These are phyloP conservation scores for Pochonia chlamydosporia DNA, from an alignment of 2,329 filamentous ascomycete genomes.

Conservation along the genomic window DNA sequence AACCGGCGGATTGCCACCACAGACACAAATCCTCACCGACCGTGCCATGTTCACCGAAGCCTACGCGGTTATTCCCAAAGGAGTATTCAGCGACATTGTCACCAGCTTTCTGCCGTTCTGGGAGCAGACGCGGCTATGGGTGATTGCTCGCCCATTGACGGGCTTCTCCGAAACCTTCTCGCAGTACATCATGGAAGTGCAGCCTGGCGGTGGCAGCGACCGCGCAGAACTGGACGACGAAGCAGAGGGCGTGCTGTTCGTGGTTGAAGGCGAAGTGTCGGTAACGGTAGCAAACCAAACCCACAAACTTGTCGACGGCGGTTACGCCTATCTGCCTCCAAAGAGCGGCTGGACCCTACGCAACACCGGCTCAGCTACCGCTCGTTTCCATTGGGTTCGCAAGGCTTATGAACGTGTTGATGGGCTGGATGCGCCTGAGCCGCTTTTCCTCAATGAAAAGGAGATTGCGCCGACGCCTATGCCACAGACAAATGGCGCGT, in stretches of 20 bases:
- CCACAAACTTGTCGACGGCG: slow-evolving; percentile 2
- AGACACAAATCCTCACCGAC: slow-evolving; percentile 8
- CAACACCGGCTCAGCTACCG: background rate
- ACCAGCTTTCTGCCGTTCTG: slow-evolving; percentile 8
- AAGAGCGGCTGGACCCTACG: slow-evolving; percentile 1
- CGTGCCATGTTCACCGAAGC: slow-evolving; percentile 9
- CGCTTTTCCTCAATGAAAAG: slow-evolving; percentile 1
- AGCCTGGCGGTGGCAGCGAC: slow-evolving; percentile 3
- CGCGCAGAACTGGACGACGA: slow-evolving; percentile 1
- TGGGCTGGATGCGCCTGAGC: background rate
- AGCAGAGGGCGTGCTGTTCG: slow-evolving; percentile 6
- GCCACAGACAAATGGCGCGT: slow-evolving; percentile 5
- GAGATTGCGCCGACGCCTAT: slow-evolving; percentile 1
- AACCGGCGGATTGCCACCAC: slow-evolving; percentile 6
- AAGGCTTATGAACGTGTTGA: slow-evolving; percentile 4
- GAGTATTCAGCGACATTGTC: slow-evolving; percentile 8
- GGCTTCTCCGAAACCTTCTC: slow-evolving; percentile 9
- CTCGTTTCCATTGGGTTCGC: slow-evolving; percentile 10
- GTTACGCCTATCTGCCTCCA: slow-evolving; percentile 6
- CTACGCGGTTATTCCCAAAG: slow-evolving; percentile 9
- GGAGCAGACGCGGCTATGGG: slow-evolving; percentile 7
- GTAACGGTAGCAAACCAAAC: background rate
- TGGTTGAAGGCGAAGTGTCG: slow-evolving; percentile 1
- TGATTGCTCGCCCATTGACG: slow-evolving; percentile 7
- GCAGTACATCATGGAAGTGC: slow-evolving; percentile 10